These are phyloP conservation scores for Kalanchoe fedtschenkoi DNA, from an alignment of 164 flowering plant species.

Conservation along the genomic window DNA sequence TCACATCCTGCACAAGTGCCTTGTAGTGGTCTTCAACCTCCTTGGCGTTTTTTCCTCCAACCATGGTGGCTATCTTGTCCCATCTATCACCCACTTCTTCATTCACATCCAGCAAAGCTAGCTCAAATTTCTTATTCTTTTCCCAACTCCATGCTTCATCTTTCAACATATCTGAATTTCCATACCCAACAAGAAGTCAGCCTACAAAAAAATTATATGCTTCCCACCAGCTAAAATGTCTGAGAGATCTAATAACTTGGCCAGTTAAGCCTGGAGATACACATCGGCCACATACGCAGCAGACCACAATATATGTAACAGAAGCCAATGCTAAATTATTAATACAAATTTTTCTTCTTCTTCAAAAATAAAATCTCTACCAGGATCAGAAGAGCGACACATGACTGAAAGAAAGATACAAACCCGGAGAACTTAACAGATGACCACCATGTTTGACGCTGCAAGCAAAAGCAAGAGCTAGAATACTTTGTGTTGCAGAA, in stretches of 20 bases:
- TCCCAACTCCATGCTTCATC: conserved; percentile 55
- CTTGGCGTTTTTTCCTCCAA: conserved; percentile 48
- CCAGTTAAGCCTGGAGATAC: too few species aligned
- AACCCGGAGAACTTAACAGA: not conserved
- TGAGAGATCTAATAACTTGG: too few species aligned
- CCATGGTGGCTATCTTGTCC: conserved; percentile 49
- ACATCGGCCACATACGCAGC: too few species aligned
- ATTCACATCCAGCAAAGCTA: conserved; percentile 53
- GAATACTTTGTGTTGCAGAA: not conserved
- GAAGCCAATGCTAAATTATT: too few species aligned
- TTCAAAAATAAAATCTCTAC: too few species aligned
- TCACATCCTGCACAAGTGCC: conserved; percentile 48
- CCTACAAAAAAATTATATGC: too few species aligned
- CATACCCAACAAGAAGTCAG: conserved; percentile 18
- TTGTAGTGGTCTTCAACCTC: conserved; percentile 53
- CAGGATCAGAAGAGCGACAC: not conserved
- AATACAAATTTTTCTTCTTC: too few species aligned
- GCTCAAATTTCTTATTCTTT: conserved; percentile 67
- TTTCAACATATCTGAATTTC: conserved; percentile 16
- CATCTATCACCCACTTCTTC: conserved; percentile 48
- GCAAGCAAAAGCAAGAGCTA: not conserved
- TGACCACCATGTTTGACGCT: not conserved
- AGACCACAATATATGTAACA: too few species aligned
- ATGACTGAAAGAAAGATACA: not conserved
- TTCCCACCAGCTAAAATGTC: too few species aligned